Conservation (phyloP, 2,329 filamentous ascomycete species). For the Talaromyces sp. region DNA sequence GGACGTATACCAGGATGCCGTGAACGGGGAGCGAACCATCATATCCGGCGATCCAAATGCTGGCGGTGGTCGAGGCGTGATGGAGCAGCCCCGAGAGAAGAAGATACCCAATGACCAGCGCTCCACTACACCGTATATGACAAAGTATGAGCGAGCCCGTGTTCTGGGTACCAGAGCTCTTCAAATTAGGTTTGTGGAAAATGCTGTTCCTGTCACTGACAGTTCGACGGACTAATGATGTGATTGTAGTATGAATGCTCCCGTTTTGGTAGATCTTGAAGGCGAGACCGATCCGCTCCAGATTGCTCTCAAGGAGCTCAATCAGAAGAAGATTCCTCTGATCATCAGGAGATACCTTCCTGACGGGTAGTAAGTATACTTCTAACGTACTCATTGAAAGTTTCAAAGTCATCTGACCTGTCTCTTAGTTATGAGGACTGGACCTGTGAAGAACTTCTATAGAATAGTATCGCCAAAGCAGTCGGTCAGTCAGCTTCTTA, state of each 20-base stretch:
- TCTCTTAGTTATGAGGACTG: conserved; percentile 88
- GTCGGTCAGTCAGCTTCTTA: conserved; percentile 18
- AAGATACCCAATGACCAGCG: conserved; percentile 86
- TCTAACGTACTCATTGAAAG: background rate
- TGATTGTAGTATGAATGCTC: conserved; percentile 80
- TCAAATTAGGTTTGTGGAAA: conserved; percentile 75
- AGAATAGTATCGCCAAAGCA: conserved; percentile 27
- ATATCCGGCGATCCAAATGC: conserved; percentile 53
- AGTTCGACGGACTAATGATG: conserved; percentile 8
- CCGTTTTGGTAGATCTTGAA: conserved; percentile 91
- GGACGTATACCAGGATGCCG: conserved; percentile 33
- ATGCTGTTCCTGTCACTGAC: background rate
- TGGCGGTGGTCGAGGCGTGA: conserved; percentile 49
- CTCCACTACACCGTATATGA: conserved; percentile 96
- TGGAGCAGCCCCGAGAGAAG: conserved; percentile 65
- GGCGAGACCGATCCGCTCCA: conserved; percentile 96
- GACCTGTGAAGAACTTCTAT: conserved; percentile 92
- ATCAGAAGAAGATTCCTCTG: conserved; percentile 97
- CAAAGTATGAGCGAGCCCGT: conserved; percentile 94
- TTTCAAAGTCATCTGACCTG: conserved; percentile 3
- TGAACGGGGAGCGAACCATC: conserved; percentile 41
- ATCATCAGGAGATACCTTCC: conserved; percentile 94
- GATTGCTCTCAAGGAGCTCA: conserved; percentile 94
- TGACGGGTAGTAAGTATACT: conserved; percentile 76
- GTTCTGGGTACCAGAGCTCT: conserved; percentile 89